Evolutionary conservation across 345 rosid species (phyloP), one percentile per base, ranked within the genome.

Genomic region (Anacardium occidentale): DNA sequence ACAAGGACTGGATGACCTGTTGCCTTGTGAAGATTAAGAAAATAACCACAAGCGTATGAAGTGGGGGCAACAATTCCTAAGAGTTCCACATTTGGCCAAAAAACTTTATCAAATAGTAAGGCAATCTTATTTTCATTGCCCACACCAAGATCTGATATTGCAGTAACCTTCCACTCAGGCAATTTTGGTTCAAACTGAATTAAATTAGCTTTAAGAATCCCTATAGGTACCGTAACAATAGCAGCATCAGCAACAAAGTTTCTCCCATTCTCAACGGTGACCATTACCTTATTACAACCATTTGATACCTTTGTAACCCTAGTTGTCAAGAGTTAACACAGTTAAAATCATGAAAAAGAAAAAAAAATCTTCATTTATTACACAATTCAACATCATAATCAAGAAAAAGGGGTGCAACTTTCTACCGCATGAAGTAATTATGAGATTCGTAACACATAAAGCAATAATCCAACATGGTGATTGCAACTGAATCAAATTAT

Each of bases 81-180:
- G 54, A 90, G 76, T 76, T 92, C 98, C 58, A 92, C 91, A 26
- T 92, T 86, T 24, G 94, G 96, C 98, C 96, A 92, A 80, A 92
- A 92, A 65, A 84, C 91, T 9, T 26, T 59, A 73, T 86, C 85
- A 54, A 92, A 92, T 61, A 74, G 78, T 64, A 92, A 62, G 51
- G 96, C 98, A 47, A 92, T 85, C 87, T 90, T 90, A 68, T 90
- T 92, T 79, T 92, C 98, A 51, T 77, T 85, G 79, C 98, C 98
- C 48, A 90, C 83, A 22, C 98, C 98, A 14, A 92, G 80, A 81
- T 82, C 94, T 4, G 91, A 83, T 76, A 92, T 86, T 11, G 98
- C 96, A 71, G 91, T 72, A 63, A 80, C 82, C 78, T 92, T 90
- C 98, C 98, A 89, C 51, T 84, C 90, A 0, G 96, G 98, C 69